Base-by-base conservation (phyloP, 345 rosid species). In the Erucastrum elatum region DNA sequence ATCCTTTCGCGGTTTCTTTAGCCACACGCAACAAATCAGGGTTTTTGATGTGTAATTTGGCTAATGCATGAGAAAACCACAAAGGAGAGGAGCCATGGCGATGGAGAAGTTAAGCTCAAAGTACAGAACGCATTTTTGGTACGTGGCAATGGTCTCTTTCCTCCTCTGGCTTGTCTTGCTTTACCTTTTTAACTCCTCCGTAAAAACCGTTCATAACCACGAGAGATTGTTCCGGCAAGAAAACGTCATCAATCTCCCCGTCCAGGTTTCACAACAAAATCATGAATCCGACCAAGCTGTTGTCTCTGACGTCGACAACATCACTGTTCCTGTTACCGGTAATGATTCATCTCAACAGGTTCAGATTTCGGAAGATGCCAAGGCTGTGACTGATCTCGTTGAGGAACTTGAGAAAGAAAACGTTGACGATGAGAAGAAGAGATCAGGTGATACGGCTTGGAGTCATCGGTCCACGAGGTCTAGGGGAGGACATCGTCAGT, bases 101-200 rank as follows among this genome's bases (percentile, higher is more conserved):
- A 78, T 80, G 84, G 85, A 83, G 81, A 87, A 76, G 77, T 59
- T 66, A 49, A 59, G 61, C 25, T 76, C 86, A n/a, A 84, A 80
- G 76, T 76, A 66, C 60, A 77, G 86, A 82, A 70, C 67, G 15
- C 83, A 76, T 75, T 84, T 85, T 76, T 83, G 92, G 92, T 87
- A 88, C 81, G 51, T 85, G 4, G 63, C 88, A 46, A 72, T 81
- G 61, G 78, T 79, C 71, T 49, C 79, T 26, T 83, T 81, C 65
- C 63, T 85, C 69, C 77, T 84, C 1, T 87, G 91, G 92, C 74
- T 87, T 72, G 71, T 83, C 30, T 81, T 86, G 80, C 82, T 87
- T 71, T 86, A 78, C 81, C 74, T 83, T 56, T 85, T 77, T 75
- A 75, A 72, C 68, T 87, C 90, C 2, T 78, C 86, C 37, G 64